Percentiles rank a stretch among this genome's conserved stretches.
Conservation (phyloP, 257 asterid species). For the Anisodus acutangulus region DNA sequence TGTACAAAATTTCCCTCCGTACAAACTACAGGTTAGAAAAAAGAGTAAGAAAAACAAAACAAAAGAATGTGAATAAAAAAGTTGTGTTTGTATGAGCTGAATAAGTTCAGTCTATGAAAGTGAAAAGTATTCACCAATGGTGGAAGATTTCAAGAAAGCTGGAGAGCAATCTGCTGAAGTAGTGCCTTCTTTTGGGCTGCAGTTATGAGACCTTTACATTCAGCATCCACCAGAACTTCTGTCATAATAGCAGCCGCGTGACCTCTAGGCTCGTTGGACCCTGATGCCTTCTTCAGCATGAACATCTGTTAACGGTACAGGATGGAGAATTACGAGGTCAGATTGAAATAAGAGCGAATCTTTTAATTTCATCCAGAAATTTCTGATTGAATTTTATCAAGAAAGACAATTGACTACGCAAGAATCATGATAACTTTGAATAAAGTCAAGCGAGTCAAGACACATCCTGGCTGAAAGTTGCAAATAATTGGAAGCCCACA, state of each 20-base stretch:
- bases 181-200: slow-evolving; percentile 80
- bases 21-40: neutral
- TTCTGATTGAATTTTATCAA: neutral
- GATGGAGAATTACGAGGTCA: neutral
- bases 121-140: neutral
- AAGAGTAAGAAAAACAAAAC: neutral
- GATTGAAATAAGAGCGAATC: neutral
- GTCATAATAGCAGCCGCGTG: slow-evolving; percentile 91
- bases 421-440: neutral
- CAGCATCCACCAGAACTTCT: slow-evolving; percentile 79
- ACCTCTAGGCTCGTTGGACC: slow-evolving; percentile 68
- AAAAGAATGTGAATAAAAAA: neutral
- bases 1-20: slow-evolving; percentile 14
- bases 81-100: slow-evolving; percentile 14
- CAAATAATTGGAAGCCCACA: neutral
- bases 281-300: slow-evolving; percentile 77
- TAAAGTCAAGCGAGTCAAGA: neutral
- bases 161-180: slow-evolving; percentile 76
- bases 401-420: neutral
- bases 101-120: slow-evolving; percentile 14
- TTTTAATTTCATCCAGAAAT: neutral
- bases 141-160: slow-evolving; percentile 64
- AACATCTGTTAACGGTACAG: slow-evolving; percentile 49
- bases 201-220: slow-evolving; percentile 66
- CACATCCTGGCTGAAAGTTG: neutral